These are phyloP conservation scores for Suhomyces anneliseae DNA, from an alignment of 1,139 yeast species.

Conservation along the genomic window DNA sequence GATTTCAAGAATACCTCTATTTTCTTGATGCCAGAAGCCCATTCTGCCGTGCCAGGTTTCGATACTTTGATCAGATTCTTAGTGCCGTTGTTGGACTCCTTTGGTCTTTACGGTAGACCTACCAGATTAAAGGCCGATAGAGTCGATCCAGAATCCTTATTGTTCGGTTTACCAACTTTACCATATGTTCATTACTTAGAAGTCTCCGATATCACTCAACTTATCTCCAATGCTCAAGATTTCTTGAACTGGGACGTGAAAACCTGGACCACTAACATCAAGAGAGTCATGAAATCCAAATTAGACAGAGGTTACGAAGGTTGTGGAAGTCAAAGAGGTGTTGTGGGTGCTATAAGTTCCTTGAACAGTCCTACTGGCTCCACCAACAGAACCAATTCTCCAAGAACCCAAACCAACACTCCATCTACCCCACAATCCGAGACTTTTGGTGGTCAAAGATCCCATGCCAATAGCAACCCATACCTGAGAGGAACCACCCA, in stretches of 20 bases:
- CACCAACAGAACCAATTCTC: constrained; percentile 1
- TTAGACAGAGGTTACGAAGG: constrained; percentile 77
- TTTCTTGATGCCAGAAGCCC: constrained; percentile 93
- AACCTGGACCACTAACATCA: constrained; percentile 69
- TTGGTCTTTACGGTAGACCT: constrained; percentile 90
- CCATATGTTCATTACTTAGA: constrained; percentile 82
- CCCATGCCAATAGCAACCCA: neutral
- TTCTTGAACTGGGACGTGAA: constrained; percentile 57
- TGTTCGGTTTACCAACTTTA: constrained; percentile 89
- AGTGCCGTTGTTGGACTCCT: constrained; percentile 82
- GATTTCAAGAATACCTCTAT: constrained; percentile 76
- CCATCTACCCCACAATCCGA: constrained; percentile 8
- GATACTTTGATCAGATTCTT: constrained; percentile 89
- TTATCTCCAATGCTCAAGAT: constrained; percentile 12
- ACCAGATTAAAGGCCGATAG: constrained; percentile 85
- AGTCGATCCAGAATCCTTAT: constrained; percentile 69
- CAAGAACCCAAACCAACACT: neutral
- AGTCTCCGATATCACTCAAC: constrained; percentile 28
- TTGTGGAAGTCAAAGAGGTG: constrained; percentile 69
- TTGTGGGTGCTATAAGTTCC: constrained; percentile 51
- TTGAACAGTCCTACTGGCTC: constrained; percentile 10
- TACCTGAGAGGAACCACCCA: constrained; percentile 2
- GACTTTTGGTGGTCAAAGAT: neutral
- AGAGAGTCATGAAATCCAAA: constrained; percentile 62
- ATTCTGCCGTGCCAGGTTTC: constrained; percentile 89